These are phyloP conservation scores for Chaetomidium leptoderma DNA, from an alignment of 495 filamentous ascomycete species.

Conservation along the genomic window DNA sequence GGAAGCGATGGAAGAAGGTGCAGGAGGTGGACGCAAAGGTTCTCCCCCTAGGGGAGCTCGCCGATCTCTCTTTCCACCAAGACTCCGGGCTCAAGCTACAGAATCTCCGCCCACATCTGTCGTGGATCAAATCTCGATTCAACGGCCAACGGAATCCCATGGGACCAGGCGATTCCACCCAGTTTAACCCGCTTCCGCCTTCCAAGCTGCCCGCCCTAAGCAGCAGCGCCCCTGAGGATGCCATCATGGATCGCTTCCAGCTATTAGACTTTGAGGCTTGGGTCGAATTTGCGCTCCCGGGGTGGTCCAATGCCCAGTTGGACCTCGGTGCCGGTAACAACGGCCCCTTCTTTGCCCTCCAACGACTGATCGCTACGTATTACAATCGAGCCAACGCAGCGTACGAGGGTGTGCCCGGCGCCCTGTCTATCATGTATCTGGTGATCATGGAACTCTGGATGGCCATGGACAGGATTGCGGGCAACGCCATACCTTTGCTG, in stretches of 20 bases:
- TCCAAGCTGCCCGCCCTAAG: neutral
- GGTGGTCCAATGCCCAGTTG: conserved; percentile 26
- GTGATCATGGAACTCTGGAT: conserved; percentile 61
- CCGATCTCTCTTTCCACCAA: conserved; percentile 12
- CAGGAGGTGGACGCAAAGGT: neutral
- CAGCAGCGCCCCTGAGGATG: neutral
- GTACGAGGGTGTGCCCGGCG: conserved; percentile 49
- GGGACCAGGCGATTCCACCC: conserved; percentile 16
- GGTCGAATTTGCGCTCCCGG: conserved; percentile 1
- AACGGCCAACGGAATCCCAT: neutral
- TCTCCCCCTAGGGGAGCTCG: neutral
- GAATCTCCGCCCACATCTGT: conserved; percentile 3
- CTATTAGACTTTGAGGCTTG: neutral
- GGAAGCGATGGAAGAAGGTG: conserved; percentile 17
- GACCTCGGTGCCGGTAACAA: no score
- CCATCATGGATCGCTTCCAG: conserved; percentile 18
- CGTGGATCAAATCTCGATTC: conserved; percentile 13
- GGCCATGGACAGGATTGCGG: conserved; percentile 52
- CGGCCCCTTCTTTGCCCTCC: no score
- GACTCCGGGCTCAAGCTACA: conserved; percentile 7
- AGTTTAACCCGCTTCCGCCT: neutral
- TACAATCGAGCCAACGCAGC: conserved; percentile 10
- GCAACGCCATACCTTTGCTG: conserved; percentile 39
- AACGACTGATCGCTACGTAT: conserved; percentile 24
- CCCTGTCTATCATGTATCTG: conserved; percentile 55